Percentiles rank a stretch among this genome's conserved stretches.
Conservation (phyloP, 306 rosid genomes). For the Ammopiptanthus mongolicus region DNA sequence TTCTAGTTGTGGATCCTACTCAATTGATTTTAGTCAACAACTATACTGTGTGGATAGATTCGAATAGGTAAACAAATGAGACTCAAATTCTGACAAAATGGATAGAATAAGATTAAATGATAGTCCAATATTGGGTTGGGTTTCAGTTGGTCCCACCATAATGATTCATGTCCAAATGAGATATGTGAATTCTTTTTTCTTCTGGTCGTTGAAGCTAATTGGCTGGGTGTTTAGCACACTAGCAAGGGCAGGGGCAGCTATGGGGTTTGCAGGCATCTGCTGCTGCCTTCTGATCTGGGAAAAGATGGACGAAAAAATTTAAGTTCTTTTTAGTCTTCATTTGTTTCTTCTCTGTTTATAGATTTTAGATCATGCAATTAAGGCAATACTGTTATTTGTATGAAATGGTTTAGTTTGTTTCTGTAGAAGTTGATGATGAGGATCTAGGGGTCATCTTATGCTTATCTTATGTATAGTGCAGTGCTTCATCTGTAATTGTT, state of each 20-base stretch:
- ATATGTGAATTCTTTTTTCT: not conserved
- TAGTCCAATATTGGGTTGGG: not conserved
- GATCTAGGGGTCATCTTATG: not conserved
- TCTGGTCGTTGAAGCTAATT: not conserved
- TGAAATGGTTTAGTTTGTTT: not conserved
- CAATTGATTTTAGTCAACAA: not conserved
- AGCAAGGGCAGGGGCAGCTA: not conserved
- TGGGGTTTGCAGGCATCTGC: not conserved
- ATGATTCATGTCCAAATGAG: not conserved
- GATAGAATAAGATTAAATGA: not conserved
- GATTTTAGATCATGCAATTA: not conserved
- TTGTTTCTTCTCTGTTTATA: not conserved
- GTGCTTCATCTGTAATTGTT: not conserved
- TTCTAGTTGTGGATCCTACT: not conserved
- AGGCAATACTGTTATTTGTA: not conserved
- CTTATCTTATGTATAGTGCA: not conserved
- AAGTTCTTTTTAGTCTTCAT: not conserved
- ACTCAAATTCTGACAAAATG: not conserved
- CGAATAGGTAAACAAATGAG: not conserved
- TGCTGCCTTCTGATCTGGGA: not conserved
- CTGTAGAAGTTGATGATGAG: not conserved
- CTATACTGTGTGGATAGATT: not conserved
- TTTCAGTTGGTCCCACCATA: not conserved
- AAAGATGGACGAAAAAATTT: not conserved
- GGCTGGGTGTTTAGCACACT: not conserved